These are phyloP conservation scores for Saturnispora bothae DNA, from an alignment of 805 yeast species.

Conservation along the genomic window DNA sequence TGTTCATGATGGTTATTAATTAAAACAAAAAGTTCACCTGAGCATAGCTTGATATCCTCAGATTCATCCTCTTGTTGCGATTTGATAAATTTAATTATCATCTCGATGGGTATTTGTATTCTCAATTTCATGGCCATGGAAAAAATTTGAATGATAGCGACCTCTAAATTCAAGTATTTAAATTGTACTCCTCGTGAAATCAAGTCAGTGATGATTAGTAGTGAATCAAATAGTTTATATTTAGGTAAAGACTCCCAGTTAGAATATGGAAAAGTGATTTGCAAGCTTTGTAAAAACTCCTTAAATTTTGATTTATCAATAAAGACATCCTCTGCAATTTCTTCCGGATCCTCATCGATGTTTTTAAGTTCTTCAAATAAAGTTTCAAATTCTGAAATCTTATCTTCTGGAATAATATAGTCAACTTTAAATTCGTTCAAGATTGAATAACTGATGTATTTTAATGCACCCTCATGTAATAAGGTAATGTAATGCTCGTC, in stretches of 20 bases:
- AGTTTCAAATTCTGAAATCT: slow-evolving; percentile 2
- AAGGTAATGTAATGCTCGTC: slow-evolving; percentile 8
- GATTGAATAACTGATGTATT: not conserved
- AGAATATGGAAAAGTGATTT: slow-evolving; percentile 10
- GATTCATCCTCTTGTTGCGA: not conserved
- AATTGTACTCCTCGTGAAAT: slow-evolving; percentile 5
- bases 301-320: slow-evolving; percentile 6
- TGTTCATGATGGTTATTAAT: not conserved
- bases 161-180: slow-evolving; percentile 1
- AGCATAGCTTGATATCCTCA: not conserved
- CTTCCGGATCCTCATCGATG: too few species aligned
- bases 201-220: slow-evolving; percentile 11
- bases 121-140: not conserved
- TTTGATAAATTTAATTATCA: slow-evolving; percentile 2
- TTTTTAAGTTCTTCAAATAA: not conserved
- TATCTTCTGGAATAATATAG: slow-evolving; percentile 8
- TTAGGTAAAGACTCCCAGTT: slow-evolving; percentile 5
- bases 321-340: not conserved
- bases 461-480: slow-evolving; percentile 3
- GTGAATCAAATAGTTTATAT: slow-evolving; percentile 11
- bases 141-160: not conserved
- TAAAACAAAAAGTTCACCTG: slow-evolving; percentile 4
- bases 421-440: slow-evolving; percentile 7
- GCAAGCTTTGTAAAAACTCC: slow-evolving; percentile 6
- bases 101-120: not conserved